Base-by-base conservation (phyloP, 495 filamentous ascomycete species). In the Neurospora sp. region DNA sequence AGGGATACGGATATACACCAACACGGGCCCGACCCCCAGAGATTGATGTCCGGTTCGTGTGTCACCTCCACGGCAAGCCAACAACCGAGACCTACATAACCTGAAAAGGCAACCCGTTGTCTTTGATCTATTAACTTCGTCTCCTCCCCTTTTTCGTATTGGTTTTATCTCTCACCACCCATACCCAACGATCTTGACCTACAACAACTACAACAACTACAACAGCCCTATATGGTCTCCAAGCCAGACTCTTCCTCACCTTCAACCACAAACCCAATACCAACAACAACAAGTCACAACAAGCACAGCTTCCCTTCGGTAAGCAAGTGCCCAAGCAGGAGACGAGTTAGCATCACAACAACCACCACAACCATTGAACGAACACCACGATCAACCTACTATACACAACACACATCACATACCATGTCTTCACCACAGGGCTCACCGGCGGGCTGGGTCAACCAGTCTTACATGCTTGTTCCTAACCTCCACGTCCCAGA, bases 391-490 rank as follows among this genome's bases (percentile, higher is more conserved):
- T 46, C 39, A 70, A 41, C 39, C 20, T 62, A 59, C 2, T 4
- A 69, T 23, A 69, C 20, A 39, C 11, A 59, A 31, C 66, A 69
- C 35, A 48, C 23, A 27, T 18, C 42, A 46, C 46, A 76, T 27
- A 41, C 59, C 20, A 80, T 81, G 79, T 77, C 77, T 31, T 79
- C 78, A 10, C 75, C 75, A 46, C 74, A 81, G 39, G 76, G 69
- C 69, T 77, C 80, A 44, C 76, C 76, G 20, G 71, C 59, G 35
- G 72, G 77, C 38, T 44, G 74, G 39, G 71, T 73, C 5, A 8
- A 74, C 14, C 75, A 83, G 70, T 76, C 82, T 14, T 85, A 83
- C 78, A 78, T 81, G 75, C 76, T 84, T 27, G 75, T 79, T 46
- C 76, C 75, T 31, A 75, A 76, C 72, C 72, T 82, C 18, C 75